Conservation (phyloP, 345 rosid genomes). For the Fremontodendron californicum region DNA sequence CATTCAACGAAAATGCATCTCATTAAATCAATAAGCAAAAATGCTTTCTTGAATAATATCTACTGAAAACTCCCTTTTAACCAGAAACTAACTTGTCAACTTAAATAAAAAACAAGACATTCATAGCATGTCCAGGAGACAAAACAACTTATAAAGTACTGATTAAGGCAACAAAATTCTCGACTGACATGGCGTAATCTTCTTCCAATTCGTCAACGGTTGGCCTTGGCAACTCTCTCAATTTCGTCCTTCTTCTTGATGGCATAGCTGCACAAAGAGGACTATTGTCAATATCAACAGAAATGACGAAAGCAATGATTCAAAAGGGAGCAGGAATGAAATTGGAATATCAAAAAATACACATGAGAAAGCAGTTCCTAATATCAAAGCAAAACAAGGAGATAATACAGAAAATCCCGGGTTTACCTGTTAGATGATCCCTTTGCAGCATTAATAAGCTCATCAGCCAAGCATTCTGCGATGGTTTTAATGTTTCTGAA, state of each 20-base stretch:
- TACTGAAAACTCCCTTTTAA: background rate
- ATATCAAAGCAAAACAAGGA: background rate
- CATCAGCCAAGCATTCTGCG: slow-evolving; percentile 28
- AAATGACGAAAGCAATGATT: background rate
- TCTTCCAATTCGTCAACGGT: slow-evolving; percentile 52
- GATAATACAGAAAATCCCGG: background rate
- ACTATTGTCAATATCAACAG: background rate
- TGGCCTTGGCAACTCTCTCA: slow-evolving; percentile 98
- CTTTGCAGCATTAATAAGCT: slow-evolving; percentile 78
- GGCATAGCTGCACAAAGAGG: slow-evolving; percentile 50
- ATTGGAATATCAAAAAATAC: too few relatives aligned
- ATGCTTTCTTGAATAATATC: background rate
- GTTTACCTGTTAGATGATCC: slow-evolving; percentile 92
- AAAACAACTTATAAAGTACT: slow-evolving; percentile 1
- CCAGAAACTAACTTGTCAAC: background rate
- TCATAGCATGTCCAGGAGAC: background rate
- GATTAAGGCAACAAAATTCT: slow-evolving; percentile 10
- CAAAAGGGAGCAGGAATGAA: background rate
- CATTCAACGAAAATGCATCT: background rate
- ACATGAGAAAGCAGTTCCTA: background rate
- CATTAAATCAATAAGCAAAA: background rate
- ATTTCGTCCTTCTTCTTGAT: slow-evolving; percentile 97
- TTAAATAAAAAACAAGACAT: background rate
- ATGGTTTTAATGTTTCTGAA: slow-evolving; percentile 89
- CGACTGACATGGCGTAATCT: background rate